Evolutionary conservation across 345 rosid genomes (phyloP).

Genomic region (Eucalyptus brandiana): DNA sequence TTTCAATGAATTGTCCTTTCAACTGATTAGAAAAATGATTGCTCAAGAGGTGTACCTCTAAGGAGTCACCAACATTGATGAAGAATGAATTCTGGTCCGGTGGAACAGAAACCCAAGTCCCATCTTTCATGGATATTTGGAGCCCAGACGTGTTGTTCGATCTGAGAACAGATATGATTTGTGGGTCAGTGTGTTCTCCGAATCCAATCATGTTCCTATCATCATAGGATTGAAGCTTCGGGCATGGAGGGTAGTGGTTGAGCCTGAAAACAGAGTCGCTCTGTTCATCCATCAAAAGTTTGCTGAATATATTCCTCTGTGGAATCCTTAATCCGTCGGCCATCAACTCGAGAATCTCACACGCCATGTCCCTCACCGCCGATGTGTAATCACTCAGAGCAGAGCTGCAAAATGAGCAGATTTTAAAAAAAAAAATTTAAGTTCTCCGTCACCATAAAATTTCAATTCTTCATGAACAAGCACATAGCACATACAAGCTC

Average conservation of each 20-base stretch:
- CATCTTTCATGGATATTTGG: constrained; percentile 53
- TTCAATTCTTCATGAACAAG: neutral
- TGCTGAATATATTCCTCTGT: constrained; percentile 48
- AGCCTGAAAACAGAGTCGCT: constrained; percentile 66
- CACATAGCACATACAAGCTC: too few relatives aligned
- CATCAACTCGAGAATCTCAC: constrained; percentile 53
- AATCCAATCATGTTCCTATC: constrained; percentile 40
- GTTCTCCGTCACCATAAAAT: too few relatives aligned
- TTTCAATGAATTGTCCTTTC: neutral
- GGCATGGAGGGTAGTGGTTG: constrained; percentile 71
- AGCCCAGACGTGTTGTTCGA: constrained; percentile 88
- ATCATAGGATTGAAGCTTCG: neutral
- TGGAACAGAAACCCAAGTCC: constrained; percentile 70
- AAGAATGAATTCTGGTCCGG: constrained; percentile 68
- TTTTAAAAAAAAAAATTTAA: neutral
- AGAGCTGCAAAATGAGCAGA: constrained; percentile 14
- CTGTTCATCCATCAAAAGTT: constrained; percentile 49
- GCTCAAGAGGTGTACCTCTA: constrained; percentile 34
- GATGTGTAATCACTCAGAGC: constrained; percentile 48
- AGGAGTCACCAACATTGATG: constrained; percentile 76
- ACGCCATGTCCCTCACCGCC: constrained; percentile 52
- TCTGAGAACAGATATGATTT: constrained; percentile 63
- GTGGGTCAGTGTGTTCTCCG: constrained; percentile 94
- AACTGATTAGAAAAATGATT: neutral
- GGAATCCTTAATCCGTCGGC: constrained; percentile 66